These are phyloP conservation scores for Pichia sp. DNA, from an alignment of 1,139 yeast species.

Conservation along the genomic window DNA sequence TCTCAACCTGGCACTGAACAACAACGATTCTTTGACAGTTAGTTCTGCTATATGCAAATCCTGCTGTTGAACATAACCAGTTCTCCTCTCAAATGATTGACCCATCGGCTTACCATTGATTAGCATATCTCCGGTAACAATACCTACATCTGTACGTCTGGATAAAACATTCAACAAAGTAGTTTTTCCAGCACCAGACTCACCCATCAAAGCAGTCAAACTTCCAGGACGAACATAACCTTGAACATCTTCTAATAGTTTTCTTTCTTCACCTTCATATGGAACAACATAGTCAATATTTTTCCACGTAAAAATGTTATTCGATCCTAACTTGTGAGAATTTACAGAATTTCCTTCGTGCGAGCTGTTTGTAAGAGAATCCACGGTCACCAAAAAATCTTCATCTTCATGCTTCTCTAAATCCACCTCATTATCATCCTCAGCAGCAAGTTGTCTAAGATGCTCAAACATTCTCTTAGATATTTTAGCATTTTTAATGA, in stretches of 20 bases:
- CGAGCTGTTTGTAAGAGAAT: conserved; percentile 7
- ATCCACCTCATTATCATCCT: neutral
- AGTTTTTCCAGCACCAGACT: conserved; percentile 69
- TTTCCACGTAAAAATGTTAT: conserved; percentile 44
- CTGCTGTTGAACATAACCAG: conserved; percentile 57
- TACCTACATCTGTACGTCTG: conserved; percentile 46
- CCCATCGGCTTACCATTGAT: conserved; percentile 45
- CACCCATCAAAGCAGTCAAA: conserved; percentile 61
- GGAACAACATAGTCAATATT: conserved; percentile 36
- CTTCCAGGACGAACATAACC: conserved; percentile 57
- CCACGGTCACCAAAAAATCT: conserved; percentile 33
- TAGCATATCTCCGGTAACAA: conserved; percentile 49
- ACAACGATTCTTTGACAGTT: conserved; percentile 49
- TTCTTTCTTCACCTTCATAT: conserved; percentile 38
- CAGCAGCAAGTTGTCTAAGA: neutral
- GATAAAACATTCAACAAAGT: conserved; percentile 56
- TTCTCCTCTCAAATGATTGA: conserved; percentile 44
- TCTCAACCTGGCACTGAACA: conserved; percentile 50
- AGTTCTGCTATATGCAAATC: conserved; percentile 48
- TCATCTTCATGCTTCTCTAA: conserved; percentile 5
- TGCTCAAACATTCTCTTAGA: conserved; percentile 2
- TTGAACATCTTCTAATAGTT: conserved; percentile 46
- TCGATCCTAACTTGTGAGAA: conserved; percentile 25
- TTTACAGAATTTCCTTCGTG: neutral
- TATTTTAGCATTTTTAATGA: conserved; percentile 20